Base-by-base conservation (phyloP, 331 rosid genomes). In the Dryas integrifolia region DNA sequence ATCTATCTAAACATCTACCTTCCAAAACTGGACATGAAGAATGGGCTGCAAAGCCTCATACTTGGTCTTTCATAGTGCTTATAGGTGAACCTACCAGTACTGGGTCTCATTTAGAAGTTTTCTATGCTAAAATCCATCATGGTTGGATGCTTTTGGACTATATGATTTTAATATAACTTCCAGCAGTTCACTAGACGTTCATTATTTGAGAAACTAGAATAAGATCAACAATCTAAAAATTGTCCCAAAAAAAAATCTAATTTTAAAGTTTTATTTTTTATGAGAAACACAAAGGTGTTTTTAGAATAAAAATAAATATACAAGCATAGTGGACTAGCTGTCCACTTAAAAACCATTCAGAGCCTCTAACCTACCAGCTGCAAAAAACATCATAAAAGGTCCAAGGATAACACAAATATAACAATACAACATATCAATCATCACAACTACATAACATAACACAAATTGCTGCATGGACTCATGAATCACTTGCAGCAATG, bases 131-230 rank as follows among this genome's bases (percentile, higher is more conserved):
- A 10, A 24, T 35, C 50, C 5, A 65, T 65, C 18, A 24, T 61
- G 10, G 38, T 58, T 59, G 64, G 66, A 79, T 76, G 70, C 6
- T 35, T 79, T 53, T 80, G 14, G 67, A 65, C 65, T 65, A 61
- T 72, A 7, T 6, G 10, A 68, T 63, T 11, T 41, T 9, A 47
- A 13, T 24, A 14, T 5, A 70, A 49, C 7, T 67, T 9, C 2
- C 55, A 41, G 7, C 40, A 43, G 26, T 70, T 56, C 30, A 5
- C 43, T 38, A 0, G 21, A 66, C 47, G 40, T 3, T 12, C 13
- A 21, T 71, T 35, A 21, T 53, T 39, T 3, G 59, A 69, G 49
- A 53, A 40, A 69, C 43, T 30, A 52, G 35, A 39, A 44, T 39
- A 15, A 68, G 14, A 53, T 55, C 15, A 14, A 16, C 10, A 21